Evolutionary conservation across 225 moss, liverwort and hornwort species (phyloP).

Genomic region (Polytrichum commune): DNA sequence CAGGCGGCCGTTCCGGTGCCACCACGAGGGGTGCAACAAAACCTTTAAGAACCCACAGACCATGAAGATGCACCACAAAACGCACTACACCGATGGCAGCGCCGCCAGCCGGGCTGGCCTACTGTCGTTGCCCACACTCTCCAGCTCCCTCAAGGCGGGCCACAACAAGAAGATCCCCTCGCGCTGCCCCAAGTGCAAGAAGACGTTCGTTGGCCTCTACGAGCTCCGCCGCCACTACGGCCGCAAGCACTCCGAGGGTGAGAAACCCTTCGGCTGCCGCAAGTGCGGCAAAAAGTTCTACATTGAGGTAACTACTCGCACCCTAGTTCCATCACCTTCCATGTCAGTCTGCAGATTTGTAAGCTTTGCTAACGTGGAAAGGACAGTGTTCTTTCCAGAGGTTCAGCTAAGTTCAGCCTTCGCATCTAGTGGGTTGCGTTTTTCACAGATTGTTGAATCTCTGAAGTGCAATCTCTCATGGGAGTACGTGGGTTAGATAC

Average conservation of each 20-base stretch:
- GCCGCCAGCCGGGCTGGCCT: conserved; percentile 32
- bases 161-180: conserved; percentile 90
- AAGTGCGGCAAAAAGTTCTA: conserved; percentile 80
- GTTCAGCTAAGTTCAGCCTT: no score
- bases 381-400: no score
- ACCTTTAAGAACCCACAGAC: conserved; percentile 89
- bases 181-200: conserved; percentile 66
- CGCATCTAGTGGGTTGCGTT: no score
- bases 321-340: not conserved
- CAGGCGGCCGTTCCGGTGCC: conserved; percentile 69
- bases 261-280: conserved; percentile 64
- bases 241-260: conserved; percentile 73
- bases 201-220: conserved; percentile 75
- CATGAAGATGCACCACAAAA: conserved; percentile 87
- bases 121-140: conserved; percentile 29
- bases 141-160: conserved; percentile 50
- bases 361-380: no score
- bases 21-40: conserved; percentile 56
- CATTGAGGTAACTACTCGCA: conserved; percentile 47
- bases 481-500: no score
- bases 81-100: conserved; percentile 63
- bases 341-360: no score
- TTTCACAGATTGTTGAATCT: no score
- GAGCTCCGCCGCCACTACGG: conserved; percentile 75
- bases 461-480: no score